These are phyloP conservation scores for Mycocentrospora acerina DNA, from an alignment of 2,329 filamentous ascomycete genomes.

Conservation along the genomic window DNA sequence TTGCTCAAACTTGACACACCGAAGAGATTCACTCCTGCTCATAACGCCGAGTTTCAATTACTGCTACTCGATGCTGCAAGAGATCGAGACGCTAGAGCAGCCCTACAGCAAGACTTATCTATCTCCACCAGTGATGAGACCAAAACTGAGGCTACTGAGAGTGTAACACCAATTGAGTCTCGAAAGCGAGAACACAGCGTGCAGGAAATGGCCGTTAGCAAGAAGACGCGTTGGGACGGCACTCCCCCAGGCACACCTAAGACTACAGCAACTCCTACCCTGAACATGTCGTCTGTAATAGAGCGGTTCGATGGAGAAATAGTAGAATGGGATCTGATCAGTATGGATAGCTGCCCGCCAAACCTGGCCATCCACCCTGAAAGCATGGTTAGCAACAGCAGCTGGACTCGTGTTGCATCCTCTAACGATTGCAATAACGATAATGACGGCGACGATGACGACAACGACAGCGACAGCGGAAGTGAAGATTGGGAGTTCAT, in stretches of 20 bases:
- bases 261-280: constrained; percentile 3
- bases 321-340: constrained; percentile 4
- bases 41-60: constrained; percentile 6
- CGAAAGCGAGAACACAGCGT: background rate
- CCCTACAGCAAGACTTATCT: constrained; percentile 1
- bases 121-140: constrained; percentile 2
- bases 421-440: too few species aligned
- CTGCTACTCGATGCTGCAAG: constrained; percentile 6
- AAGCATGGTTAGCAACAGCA: constrained; percentile 4
- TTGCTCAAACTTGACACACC: constrained; percentile 22
- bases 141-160: constrained; percentile 4
- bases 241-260: background rate
- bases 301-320: constrained; percentile 16
- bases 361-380: background rate
- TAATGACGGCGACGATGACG: constrained; percentile 6
- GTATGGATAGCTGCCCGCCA: background rate
- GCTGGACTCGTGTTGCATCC: constrained; percentile 11
- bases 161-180: background rate
- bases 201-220: background rate
- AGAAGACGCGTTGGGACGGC: background rate
- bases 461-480: background rate
- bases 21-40: constrained; percentile 13
- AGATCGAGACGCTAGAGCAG: constrained; percentile 5
- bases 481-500: constrained; percentile 11
- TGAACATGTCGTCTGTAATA: constrained; percentile 7